Percentiles rank a stretch among this genome's conserved stretches.
Conservation (phyloP, 2,329 filamentous ascomycete species). For the Pseudogymnoascus sp. region DNA sequence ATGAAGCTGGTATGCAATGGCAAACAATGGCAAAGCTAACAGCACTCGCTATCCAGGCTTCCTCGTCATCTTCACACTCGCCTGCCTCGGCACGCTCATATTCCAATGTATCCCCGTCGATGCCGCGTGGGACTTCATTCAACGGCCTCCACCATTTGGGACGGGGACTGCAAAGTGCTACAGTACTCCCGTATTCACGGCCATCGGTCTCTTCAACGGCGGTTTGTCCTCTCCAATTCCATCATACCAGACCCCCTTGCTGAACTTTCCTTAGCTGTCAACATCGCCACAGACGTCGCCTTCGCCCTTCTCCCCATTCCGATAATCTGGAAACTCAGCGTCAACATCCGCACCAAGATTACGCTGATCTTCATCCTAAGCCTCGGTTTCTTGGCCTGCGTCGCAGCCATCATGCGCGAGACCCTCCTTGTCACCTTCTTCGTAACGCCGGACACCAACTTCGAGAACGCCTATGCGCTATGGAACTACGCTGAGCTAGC, state of each 20-base stretch:
- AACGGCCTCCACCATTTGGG: constrained; percentile 21
- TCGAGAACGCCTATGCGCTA: constrained; percentile 32
- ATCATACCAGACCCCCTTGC: background rate
- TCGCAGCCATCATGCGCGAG: constrained; percentile 37
- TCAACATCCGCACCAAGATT: constrained; percentile 36
- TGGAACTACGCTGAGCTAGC: constrained; percentile 40
- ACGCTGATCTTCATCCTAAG: constrained; percentile 25
- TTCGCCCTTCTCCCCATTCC: constrained; percentile 37
- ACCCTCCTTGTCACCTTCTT: constrained; percentile 32
- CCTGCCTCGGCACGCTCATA: constrained; percentile 39
- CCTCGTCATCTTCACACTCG: constrained; percentile 35
- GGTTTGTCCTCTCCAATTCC: constrained; percentile 22
- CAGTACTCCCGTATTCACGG: constrained; percentile 32
- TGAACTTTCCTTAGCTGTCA: constrained; percentile 16
- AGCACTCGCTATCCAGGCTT: constrained; percentile 28
- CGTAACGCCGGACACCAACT: constrained; percentile 29
- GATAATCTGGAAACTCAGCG: constrained; percentile 36
- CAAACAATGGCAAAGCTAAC: constrained; percentile 16
- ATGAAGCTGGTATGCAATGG: background rate
- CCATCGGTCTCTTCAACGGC: constrained; percentile 41
- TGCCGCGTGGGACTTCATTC: constrained; percentile 37
- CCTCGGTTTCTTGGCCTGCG: constrained; percentile 30
- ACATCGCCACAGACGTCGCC: constrained; percentile 22
- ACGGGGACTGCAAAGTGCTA: constrained; percentile 35
- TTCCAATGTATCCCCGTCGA: constrained; percentile 40